Base-by-base conservation (phyloP, 1,139 yeast species). In the Meyerozyma carpophila region DNA sequence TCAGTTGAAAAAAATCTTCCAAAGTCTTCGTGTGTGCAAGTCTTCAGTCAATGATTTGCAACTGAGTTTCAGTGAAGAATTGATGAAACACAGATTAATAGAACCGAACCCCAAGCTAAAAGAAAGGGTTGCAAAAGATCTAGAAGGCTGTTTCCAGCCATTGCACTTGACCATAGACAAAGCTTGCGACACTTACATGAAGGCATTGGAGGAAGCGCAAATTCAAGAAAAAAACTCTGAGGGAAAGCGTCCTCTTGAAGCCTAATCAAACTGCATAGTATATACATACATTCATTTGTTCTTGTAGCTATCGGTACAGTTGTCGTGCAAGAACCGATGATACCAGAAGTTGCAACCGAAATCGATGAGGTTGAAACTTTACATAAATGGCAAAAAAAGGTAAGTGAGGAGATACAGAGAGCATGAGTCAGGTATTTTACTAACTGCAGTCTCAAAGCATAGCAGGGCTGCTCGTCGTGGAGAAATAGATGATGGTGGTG, bases 391-490 rank as follows among this genome's bases (percentile, higher is more conserved):
- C 62, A 13, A 63, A 61, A 53, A 63, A 63, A 52, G 49, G 68
- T 63, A 59, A 40, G 68, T 58, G 32, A 9, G 21, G 29, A 34
- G 39, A 32, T 26, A 11, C 1, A 18, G 14, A 32, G 36, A 9
- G 8, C 20, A 31, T 41, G 7, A 18, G 32, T n/a, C 11, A 4
- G 16, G 8, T 36, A 14, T 41, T 27, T 11, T 41, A 37, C 26
- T 26, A 36, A 26, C 42, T 10, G 28, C 3, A 71, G 76, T 82
- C 28, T 82, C 89, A 10, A 84, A 82, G 51, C 81, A 76, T 50
- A 82, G 90, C 40, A 77, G 93, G 66, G 90, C 90, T 5, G 91
- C 93, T 4, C 79, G 91, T 65, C 73, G 89, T 59, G 84, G 83
- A 3, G 72, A 69, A 43, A 62, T 67, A 32, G 69, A 63, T 11